A percentile compares a stretch with the other conserved stretches of the same genome.
Evolutionary conservation across 176 grass and related monocot species (phyloP).

Genomic region (Ensete ventricosum): DNA sequence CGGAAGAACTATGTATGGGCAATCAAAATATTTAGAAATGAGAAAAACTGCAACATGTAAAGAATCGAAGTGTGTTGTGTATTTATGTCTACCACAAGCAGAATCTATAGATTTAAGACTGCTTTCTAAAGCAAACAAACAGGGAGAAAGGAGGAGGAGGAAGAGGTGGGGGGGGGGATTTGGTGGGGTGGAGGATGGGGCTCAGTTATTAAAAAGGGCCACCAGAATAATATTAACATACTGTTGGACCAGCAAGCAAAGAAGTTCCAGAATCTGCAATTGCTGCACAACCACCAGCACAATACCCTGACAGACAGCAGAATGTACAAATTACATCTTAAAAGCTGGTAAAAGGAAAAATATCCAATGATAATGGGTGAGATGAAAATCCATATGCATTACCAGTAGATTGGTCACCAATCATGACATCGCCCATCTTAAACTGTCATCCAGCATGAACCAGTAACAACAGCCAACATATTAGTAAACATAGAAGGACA

Average conservation of each 20-base stretch:
- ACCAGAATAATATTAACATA: conserved; percentile 19
- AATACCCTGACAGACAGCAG: conserved; percentile 36
- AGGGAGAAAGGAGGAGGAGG: too few species aligned
- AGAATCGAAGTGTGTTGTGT: neutral
- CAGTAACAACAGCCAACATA: conserved; percentile 1
- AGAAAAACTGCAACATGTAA: neutral
- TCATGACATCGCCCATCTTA: conserved; percentile 64
- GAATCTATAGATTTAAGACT: neutral
- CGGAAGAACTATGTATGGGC: too few species aligned
- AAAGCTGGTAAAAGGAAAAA: neutral
- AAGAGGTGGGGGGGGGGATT: too few species aligned
- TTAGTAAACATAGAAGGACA: neutral
- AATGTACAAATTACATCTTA: conserved; percentile 20
- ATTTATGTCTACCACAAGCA: neutral
- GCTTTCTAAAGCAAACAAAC: too few species aligned
- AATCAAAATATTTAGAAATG: neutral
- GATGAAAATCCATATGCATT: neutral
- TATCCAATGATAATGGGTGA: neutral
- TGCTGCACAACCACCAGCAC: conserved; percentile 50
- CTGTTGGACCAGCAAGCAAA: conserved; percentile 67
- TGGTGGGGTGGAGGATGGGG: too few species aligned
- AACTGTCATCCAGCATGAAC: conserved; percentile 40
- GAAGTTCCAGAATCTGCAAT: conserved; percentile 92
- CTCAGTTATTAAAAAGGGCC: too few species aligned
- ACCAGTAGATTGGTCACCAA: conserved; percentile 54